phyloP scores from a whole-genome alignment of 805 yeast species.

The Saccharomycopsis fibuligera region DNA sequence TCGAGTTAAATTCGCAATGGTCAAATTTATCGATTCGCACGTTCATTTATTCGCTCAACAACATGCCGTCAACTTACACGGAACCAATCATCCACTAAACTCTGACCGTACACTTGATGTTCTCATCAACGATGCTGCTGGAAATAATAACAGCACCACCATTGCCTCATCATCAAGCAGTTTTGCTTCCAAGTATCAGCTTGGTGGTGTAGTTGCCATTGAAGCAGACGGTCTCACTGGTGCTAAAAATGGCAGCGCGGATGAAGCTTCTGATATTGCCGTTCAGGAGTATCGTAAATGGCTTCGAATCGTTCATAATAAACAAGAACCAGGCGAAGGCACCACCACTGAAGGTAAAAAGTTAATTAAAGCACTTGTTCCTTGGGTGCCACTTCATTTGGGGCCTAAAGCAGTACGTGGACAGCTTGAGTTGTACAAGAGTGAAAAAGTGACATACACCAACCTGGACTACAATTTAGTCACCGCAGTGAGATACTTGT shows the following conservation, averaged over 20 bases:
- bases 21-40: conserved; percentile 10
- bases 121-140: not conserved
- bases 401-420: conserved; percentile 26
- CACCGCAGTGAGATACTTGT: conserved; percentile 37
- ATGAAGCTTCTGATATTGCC: not conserved
- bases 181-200: not conserved
- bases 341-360: not conserved
- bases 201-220: conserved; percentile 7
- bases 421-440: conserved; percentile 22
- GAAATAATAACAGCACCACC: not conserved
- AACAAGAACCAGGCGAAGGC: conserved; percentile 8
- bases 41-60: conserved; percentile 10
- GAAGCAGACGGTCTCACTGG: conserved; percentile 9
- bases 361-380: conserved; percentile 30
- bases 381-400: conserved; percentile 39
- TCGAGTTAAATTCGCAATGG: too few relatives aligned
- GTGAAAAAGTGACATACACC: conserved; percentile 19
- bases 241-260: not conserved
- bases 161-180: not conserved
- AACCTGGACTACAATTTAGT: conserved; percentile 23
- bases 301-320: not conserved
- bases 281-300: conserved; percentile 2
- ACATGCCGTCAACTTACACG: conserved; percentile 1
- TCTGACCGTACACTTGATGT: conserved; percentile 4
- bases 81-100: conserved; percentile 2